These are phyloP conservation scores for Aspergillus phoenicis DNA, from an alignment of 2,329 filamentous ascomycete genomes.

Conservation along the genomic window DNA sequence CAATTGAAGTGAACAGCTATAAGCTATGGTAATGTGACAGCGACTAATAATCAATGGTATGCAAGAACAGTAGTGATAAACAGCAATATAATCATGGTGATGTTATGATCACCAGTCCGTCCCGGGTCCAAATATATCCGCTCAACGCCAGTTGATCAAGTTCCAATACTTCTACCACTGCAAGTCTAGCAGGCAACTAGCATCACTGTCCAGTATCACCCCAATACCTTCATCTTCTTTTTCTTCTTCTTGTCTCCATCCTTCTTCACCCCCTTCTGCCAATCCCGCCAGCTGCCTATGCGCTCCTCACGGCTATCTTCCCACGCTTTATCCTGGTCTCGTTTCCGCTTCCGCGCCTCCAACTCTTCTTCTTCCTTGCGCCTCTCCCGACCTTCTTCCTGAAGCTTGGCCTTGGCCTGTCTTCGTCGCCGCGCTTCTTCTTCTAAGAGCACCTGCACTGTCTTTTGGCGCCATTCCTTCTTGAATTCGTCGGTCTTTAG, in stretches of 20 bases:
- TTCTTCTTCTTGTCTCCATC: slow-evolving; percentile 61
- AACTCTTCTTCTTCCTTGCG: slow-evolving; percentile 81
- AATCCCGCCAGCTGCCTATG: slow-evolving; percentile 92
- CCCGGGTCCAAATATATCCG: background rate
- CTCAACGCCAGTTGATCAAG: background rate
- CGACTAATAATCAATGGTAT: too few relatives aligned
- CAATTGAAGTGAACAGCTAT: too few relatives aligned
- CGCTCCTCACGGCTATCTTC: slow-evolving; percentile 87
- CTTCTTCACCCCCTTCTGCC: slow-evolving; percentile 71
- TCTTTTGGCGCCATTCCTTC: slow-evolving; percentile 85
- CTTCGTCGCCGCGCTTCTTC: slow-evolving; percentile 82
- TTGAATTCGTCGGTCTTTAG: slow-evolving; percentile 78
- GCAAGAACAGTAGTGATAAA: background rate
- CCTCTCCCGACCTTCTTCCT: slow-evolving; percentile 91
- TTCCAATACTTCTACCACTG: background rate
- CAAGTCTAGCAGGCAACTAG: background rate
- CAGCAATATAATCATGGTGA: background rate
- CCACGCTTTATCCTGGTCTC: slow-evolving; percentile 94
- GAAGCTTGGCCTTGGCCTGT: slow-evolving; percentile 91
- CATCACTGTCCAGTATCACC: slow-evolving; percentile 27
- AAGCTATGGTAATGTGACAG: background rate
- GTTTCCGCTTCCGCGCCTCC: slow-evolving; percentile 77
- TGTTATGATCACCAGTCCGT: background rate
- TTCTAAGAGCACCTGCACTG: slow-evolving; percentile 85
- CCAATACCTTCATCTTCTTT: slow-evolving; percentile 54